A percentile compares a stretch with the other conserved stretches of the same genome.
These are phyloP conservation scores for Gossypium australe DNA, from an alignment of 345 rosid genomes.

Conservation along the genomic window DNA sequence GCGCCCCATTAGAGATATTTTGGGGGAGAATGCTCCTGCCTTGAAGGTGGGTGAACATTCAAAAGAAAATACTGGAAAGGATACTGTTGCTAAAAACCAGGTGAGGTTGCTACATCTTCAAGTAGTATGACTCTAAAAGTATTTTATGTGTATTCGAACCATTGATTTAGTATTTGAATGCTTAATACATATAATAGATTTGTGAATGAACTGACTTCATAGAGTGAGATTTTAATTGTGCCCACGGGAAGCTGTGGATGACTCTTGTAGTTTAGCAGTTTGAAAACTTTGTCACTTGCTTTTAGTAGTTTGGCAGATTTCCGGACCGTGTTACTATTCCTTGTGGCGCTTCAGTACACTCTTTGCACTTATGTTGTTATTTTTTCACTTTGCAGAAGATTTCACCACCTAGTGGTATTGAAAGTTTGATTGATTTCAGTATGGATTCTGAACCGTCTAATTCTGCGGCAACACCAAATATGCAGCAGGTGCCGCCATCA, in stretches of 20 bases:
- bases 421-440: conserved; percentile 10
- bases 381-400: background rate
- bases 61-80: background rate
- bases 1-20: background rate
- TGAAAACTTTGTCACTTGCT: background rate
- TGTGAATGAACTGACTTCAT: background rate
- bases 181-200: background rate
- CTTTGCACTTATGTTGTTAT: background rate
- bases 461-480: background rate
- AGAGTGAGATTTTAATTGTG: background rate
- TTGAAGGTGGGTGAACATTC: conserved; percentile 1
- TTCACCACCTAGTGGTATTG: background rate
- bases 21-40: background rate
- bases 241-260: background rate
- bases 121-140: background rate
- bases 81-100: conserved; percentile 1
- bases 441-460: background rate
- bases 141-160: background rate
- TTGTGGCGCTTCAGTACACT: background rate
- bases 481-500: background rate
- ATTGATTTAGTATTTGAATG: background rate
- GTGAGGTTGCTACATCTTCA: background rate
- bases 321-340: too few species aligned
- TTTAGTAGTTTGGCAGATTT: background rate
- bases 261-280: background rate